phyloP scores from a whole-genome alignment of 495 filamentous ascomycete species.

The Glonium stellatum region DNA sequence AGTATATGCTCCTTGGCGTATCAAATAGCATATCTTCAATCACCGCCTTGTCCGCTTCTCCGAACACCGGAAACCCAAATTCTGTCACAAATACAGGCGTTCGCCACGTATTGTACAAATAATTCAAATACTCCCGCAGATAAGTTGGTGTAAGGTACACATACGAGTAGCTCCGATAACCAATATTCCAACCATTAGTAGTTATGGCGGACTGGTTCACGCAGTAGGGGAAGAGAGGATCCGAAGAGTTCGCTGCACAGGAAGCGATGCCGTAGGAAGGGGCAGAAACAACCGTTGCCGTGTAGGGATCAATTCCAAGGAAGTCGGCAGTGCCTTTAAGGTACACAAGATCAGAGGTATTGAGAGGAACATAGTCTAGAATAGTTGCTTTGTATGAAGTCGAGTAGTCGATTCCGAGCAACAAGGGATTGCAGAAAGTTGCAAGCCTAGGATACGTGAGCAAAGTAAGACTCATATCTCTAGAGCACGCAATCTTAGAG shows the following conservation, averaged over 20 bases:
- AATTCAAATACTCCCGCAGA: constrained; percentile 38
- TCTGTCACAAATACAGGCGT: constrained; percentile 35
- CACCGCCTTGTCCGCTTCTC: constrained; percentile 31
- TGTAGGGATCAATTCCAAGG: constrained; percentile 44
- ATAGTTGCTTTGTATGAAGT: constrained; percentile 25
- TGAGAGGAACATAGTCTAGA: constrained; percentile 26
- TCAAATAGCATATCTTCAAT: constrained; percentile 38
- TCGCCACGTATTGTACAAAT: constrained; percentile 43
- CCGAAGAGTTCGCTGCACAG: constrained; percentile 34
- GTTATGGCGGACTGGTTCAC: constrained; percentile 37
- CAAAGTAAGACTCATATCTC: neutral
- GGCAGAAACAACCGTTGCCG: constrained; percentile 38
- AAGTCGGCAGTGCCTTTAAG: constrained; percentile 41
- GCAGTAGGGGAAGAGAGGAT: constrained; percentile 38
- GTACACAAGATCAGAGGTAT: constrained; percentile 31
- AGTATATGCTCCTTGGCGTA: constrained; percentile 39
- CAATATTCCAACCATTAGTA: constrained; percentile 40
- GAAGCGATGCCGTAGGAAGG: constrained; percentile 34
- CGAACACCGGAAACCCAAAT: constrained; percentile 39
- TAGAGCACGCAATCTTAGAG: neutral
- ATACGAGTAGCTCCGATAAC: constrained; percentile 40
- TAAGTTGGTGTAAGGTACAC: constrained; percentile 32
- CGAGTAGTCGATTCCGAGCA: constrained; percentile 41
- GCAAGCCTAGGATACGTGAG: constrained; percentile 24
- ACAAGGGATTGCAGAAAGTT: constrained; percentile 39